These are phyloP conservation scores for Inonotus hispidus DNA, from an alignment of 1,284 basidiomycete species.

Conservation along the genomic window DNA sequence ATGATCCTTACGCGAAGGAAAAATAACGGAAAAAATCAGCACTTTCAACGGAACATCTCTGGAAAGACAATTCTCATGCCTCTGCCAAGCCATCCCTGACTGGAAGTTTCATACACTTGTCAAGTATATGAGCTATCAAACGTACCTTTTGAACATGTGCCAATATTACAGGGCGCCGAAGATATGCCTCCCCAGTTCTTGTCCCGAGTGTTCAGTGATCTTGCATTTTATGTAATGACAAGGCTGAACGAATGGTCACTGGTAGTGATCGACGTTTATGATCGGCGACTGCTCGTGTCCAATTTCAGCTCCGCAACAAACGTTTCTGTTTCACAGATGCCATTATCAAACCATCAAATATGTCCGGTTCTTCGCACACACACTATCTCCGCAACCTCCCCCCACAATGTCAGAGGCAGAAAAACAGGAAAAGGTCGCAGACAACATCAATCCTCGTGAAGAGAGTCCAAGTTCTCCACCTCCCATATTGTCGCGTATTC, in stretches of 20 bases:
- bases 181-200: no score
- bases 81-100: not conserved
- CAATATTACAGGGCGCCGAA: not conserved
- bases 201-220: no score
- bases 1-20: not conserved
- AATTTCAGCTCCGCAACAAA: no score
- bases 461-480: not conserved
- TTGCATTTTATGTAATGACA: no score
- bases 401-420: not conserved
- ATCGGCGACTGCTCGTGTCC: no score
- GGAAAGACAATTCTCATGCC: not conserved
- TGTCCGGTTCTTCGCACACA: not conserved
- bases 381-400: not conserved
- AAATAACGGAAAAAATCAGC: not conserved
- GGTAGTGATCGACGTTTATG: no score
- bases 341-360: not conserved
- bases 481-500: slow-evolving; percentile 1
- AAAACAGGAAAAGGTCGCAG: not conserved
- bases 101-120: not conserved
- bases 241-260: no score
- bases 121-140: not conserved
- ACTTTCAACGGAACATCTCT: not conserved
- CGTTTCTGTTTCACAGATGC: not conserved
- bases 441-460: not conserved
- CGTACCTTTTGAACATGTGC: not conserved